Conservation (phyloP, 2,329 filamentous ascomycete species). For the Cladophialophora psammophila region DNA sequence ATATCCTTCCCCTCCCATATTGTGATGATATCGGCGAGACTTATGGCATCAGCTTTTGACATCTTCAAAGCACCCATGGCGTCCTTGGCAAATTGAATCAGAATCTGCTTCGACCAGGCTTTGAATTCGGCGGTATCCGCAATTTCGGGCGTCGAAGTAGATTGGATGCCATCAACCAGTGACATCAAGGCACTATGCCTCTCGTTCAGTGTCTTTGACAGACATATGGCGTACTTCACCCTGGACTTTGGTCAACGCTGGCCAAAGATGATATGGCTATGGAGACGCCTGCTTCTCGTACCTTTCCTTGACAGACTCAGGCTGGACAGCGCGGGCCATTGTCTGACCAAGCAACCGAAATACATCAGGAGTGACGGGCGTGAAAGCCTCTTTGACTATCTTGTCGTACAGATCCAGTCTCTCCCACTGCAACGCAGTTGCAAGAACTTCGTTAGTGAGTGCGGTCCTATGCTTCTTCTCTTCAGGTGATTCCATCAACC, state of each 20-base stretch:
- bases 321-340: background rate
- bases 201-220: background rate
- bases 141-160: background rate
- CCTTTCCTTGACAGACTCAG: constrained; percentile 2
- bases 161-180: background rate
- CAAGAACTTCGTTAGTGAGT: constrained; percentile 2
- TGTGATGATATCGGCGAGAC: constrained; percentile 16
- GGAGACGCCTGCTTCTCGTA: background rate
- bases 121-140: background rate
- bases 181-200: constrained; percentile 4
- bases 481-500: too few relatives aligned
- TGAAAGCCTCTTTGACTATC: background rate
- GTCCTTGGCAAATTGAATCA: background rate
- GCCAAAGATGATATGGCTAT: too few relatives aligned
- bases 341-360: background rate
- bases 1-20: constrained; percentile 9
- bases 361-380: background rate
- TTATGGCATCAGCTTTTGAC: constrained; percentile 17
- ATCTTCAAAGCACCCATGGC: background rate
- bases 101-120: constrained; percentile 1
- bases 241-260: background rate
- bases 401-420: constrained; percentile 6
- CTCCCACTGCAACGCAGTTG: background rate
- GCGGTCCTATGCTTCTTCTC: background rate
- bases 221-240: constrained; percentile 5